Evolutionary conservation across 495 filamentous ascomycete species (phyloP), one percentile per base, ranked within the genome.

Genomic region (Evansstolkia leycettana): DNA sequence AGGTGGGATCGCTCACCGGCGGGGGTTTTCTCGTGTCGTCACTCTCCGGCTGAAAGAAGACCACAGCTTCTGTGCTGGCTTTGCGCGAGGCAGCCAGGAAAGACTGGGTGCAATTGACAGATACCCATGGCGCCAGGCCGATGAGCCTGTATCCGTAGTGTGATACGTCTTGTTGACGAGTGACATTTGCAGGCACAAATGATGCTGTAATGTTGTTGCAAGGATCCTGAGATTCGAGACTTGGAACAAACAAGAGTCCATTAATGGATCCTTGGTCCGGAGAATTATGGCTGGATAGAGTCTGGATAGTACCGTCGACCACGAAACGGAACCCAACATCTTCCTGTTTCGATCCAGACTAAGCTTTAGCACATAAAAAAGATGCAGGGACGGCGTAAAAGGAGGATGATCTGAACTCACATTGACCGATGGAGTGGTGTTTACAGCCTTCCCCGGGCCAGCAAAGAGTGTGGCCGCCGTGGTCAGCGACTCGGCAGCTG

Each of bases 91-190:
- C 68, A 8, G 61, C 51, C 17, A 95, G 55, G 49, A 82, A 94
- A 20, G 73, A 68, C 28, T 62, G 52, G 7, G 81, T 76, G 41
- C 89, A 96, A 14, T 71, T 55, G 2, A 55, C 59, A 28, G 64
- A 78, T 20, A 88, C 65, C 89, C 89, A 95, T n/a, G 89, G 89
- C 7, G 80, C 86, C n/a, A 94, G 56, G 13, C 76, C 88, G 27
- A 94, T 72, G n/a, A 78, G 67, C 3, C 73, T 64, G 38, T 70
- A 69, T 14, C 46, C 47, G 17, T 52, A 56, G 1, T 41, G 28
- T 1, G 80, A 77, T 2, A 94, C 70, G 47, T 90, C 74, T 33
- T 64, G 52, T 40, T 70, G 65, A 14, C 81, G 71, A 9, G 82
- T 89, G 28, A 74, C 84, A 53, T 85, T 87, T n/a, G 49, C 26